Percentiles rank a stretch among this genome's conserved stretches.
Conservation (phyloP, 1,284 basidiomycete genomes). For the Trichosporon inkin region DNA sequence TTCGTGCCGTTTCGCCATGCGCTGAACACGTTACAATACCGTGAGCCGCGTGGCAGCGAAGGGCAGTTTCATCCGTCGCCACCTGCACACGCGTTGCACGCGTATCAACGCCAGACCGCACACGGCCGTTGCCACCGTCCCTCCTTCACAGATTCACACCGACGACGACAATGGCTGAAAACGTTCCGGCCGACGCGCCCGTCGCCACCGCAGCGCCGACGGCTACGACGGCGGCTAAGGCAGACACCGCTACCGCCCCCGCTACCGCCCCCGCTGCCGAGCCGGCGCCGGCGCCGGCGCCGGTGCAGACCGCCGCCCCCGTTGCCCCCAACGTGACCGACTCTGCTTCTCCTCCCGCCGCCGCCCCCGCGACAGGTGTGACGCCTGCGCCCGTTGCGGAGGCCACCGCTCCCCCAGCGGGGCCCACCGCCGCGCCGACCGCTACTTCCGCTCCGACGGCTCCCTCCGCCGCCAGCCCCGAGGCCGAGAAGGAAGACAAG, state of each 20-base stretch:
- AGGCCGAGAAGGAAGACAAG: background rate
- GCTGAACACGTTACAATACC: no score
- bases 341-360: background rate
- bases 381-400: background rate
- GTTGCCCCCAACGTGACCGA: no score
- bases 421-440: background rate
- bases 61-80: background rate
- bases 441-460: background rate
- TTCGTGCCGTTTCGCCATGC: background rate
- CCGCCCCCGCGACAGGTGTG: background rate
- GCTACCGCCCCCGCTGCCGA: background rate
- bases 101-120: background rate
- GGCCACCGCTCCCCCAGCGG: no score
- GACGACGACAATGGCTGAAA: background rate
- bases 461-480: background rate
- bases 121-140: background rate
- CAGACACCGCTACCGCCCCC: no score
- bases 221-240: no score
- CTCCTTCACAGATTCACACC: background rate
- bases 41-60: background rate
- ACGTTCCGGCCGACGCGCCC: background rate
- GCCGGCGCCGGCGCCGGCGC: background rate
- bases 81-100: background rate
- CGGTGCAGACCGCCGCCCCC: background rate
- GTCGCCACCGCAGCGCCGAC: background rate